Evolutionary conservation across 257 asterid species (phyloP).

Genomic region (Leptodermis oblonga): DNA sequence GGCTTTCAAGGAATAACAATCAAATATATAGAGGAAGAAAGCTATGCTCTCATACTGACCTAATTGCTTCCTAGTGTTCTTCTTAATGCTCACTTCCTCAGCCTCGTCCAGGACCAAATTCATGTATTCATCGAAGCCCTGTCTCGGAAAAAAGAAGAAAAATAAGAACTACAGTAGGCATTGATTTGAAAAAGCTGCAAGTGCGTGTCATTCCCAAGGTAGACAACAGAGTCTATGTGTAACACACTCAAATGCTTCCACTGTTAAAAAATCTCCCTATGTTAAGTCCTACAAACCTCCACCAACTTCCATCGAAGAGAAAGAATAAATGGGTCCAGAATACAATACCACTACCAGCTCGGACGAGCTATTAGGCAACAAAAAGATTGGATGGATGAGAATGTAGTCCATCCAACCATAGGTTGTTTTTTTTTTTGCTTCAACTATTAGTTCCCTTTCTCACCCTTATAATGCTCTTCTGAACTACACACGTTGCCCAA

Average conservation of each 20-base stretch:
- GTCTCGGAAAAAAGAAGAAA: neutral
- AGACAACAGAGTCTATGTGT: neutral
- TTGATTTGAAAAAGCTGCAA: neutral
- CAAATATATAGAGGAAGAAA: neutral
- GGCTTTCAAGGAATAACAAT: neutral
- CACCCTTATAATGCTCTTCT: neutral
- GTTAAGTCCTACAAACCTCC: neutral
- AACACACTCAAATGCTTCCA: neutral
- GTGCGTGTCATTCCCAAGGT: neutral
- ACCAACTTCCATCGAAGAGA: neutral
- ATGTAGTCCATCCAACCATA: too few relatives aligned
- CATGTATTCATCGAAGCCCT: slow-evolving; percentile 61
- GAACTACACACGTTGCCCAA: neutral
- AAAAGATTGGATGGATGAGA: neutral
- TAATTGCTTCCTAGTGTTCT: slow-evolving; percentile 49
- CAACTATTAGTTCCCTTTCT: neutral
- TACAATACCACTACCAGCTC: neutral
- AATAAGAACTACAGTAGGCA: neutral
- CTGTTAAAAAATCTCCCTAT: neutral
- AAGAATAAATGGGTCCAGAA: neutral
- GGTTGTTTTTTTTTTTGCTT: too few relatives aligned
- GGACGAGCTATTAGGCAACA: neutral
- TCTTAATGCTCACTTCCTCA: slow-evolving; percentile 55
- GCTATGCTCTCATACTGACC: slow-evolving; percentile 26
- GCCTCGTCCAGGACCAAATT: slow-evolving; percentile 60